These are phyloP conservation scores for Diaporthe eres DNA, from an alignment of 2,329 filamentous ascomycete species.

Conservation along the genomic window DNA sequence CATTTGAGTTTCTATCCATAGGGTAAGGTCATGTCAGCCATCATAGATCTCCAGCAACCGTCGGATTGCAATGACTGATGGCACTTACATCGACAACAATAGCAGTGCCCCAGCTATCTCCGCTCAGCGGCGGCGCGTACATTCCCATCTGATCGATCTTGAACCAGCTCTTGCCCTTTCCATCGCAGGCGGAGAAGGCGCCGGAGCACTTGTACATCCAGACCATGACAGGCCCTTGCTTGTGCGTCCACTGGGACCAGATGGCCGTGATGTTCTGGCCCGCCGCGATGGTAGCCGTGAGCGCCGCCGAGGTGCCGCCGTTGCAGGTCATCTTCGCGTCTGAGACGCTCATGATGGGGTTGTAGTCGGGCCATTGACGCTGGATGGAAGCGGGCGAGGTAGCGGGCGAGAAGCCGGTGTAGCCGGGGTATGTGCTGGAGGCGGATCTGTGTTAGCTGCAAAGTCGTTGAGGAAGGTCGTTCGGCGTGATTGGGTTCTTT, in stretches of 20 bases:
- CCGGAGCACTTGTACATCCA: constrained; percentile 68
- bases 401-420: constrained; percentile 64
- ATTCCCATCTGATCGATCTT: constrained; percentile 70
- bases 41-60: too few relatives aligned
- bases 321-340: constrained; percentile 69
- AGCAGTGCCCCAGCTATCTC: constrained; percentile 63
- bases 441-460: neutral
- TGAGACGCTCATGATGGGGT: constrained; percentile 64
- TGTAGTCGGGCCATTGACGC: constrained; percentile 70
- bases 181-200: constrained; percentile 64
- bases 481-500: too few relatives aligned
- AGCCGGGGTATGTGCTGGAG: constrained; percentile 56
- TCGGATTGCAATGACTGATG: too few relatives aligned
- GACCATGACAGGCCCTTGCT: constrained; percentile 71
- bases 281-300: constrained; percentile 61
- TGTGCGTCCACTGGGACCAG: constrained; percentile 71
- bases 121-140: constrained; percentile 58
- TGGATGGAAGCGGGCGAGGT: constrained; percentile 63
- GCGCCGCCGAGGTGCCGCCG: constrained; percentile 63
- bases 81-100: constrained; percentile 53
- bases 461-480: too few relatives aligned
- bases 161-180: constrained; percentile 69
- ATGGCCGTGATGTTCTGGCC: constrained; percentile 63
- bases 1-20: constrained; percentile 56
- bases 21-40: neutral